Conservation (phyloP, 2,329 filamentous ascomycete genomes). For the Penicillium sp. region DNA sequence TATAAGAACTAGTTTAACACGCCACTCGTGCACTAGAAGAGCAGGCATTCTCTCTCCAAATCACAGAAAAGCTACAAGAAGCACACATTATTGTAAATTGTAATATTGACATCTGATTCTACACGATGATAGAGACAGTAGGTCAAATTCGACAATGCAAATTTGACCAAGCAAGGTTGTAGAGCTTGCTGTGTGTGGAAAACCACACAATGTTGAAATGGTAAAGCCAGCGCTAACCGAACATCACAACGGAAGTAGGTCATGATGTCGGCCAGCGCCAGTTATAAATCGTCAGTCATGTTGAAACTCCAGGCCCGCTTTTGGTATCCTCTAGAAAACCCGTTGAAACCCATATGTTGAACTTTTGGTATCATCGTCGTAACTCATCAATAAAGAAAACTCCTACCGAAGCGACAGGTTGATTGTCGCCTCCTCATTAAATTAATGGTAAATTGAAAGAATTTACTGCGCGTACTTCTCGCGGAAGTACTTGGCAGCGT, state of each 20-base stretch:
- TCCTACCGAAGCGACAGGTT: conserved; percentile 37
- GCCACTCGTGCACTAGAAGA: neutral
- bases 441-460: conserved; percentile 18
- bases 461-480: conserved; percentile 70
- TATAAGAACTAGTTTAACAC: neutral
- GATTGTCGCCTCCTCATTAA: conserved; percentile 34
- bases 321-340: conserved; percentile 38
- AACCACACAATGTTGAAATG: conserved; percentile 39
- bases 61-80: neutral
- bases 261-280: conserved; percentile 34
- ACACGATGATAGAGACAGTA: conserved; percentile 20
- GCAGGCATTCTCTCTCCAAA: neutral
- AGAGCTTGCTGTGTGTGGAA: conserved; percentile 13
- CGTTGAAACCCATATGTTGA: conserved; percentile 41
- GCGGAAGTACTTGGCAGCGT: conserved; percentile 95
- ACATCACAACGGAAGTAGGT: conserved; percentile 15
- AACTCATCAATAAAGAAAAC: conserved; percentile 37
- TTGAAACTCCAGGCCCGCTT: conserved; percentile 40
- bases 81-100: neutral
- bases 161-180: conserved; percentile 20
- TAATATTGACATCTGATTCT: conserved; percentile 25
- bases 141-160: conserved; percentile 26
- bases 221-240: conserved; percentile 21
- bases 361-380: conserved; percentile 44
- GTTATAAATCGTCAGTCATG: conserved; percentile 51